Evolutionary conservation across 306 rosid genomes (phyloP).

Genomic region (Trichosanthes cucumerina): DNA sequence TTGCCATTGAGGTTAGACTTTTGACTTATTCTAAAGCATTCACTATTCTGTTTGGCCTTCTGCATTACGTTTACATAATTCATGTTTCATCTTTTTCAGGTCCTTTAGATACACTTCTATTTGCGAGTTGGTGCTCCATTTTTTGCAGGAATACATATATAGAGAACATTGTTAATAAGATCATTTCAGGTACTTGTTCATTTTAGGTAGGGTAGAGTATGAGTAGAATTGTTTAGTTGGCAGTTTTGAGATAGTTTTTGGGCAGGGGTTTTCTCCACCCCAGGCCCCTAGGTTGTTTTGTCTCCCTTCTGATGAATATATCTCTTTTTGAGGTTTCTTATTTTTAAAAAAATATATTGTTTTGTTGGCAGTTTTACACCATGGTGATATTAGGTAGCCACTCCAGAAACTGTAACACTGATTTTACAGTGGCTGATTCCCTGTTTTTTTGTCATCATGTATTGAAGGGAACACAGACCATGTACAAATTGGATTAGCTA

Average conservation of each 20-base stretch:
- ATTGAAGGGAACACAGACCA: neutral
- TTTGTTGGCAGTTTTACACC: neutral
- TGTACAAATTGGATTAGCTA: neutral
- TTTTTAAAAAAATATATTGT: no score
- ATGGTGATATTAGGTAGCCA: neutral
- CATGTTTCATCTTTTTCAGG: neutral
- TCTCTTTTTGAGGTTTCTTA: no score
- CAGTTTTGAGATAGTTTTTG: no score
- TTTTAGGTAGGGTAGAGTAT: neutral
- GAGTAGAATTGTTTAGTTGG: neutral
- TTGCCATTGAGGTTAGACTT: neutral
- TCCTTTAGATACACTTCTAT: neutral
- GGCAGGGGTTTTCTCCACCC: no score
- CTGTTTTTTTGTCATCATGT: neutral
- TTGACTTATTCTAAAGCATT: neutral
- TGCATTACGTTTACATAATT: neutral
- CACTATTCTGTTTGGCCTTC: neutral
- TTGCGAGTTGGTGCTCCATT: neutral
- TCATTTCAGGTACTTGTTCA: neutral
- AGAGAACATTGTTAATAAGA: constrained; percentile 6
- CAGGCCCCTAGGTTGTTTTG: no score
- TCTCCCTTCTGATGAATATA: no score
- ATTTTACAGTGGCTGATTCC: neutral
- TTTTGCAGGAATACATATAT: neutral
- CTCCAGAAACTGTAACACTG: neutral